phyloP scores from a whole-genome alignment of 129 eudicot species.

The carrot (Daucus carota) region DNA sequence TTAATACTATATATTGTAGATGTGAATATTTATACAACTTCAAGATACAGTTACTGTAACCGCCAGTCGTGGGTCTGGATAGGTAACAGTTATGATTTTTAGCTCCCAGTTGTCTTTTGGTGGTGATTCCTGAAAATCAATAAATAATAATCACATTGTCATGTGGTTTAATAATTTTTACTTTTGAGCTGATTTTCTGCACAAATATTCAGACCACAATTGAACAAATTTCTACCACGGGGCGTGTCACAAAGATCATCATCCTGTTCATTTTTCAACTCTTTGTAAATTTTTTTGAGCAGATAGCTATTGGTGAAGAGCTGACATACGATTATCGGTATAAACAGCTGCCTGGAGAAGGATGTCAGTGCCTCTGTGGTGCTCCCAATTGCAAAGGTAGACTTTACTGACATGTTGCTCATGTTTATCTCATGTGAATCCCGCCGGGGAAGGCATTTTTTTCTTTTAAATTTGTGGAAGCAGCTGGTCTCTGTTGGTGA shows the following conservation, averaged over 20 bases:
- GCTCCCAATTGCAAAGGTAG: slow-evolving; percentile 71
- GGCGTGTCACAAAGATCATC: background rate
- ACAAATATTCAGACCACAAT: background rate
- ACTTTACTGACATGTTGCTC: slow-evolving; percentile 26
- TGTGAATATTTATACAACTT: background rate
- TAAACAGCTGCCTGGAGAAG: slow-evolving; percentile 53
- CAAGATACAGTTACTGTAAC: background rate
- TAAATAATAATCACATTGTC: background rate
- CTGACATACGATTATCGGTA: slow-evolving; percentile 61
- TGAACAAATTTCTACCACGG: background rate
- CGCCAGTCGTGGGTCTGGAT: background rate
- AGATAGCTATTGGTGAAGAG: slow-evolving; percentile 78
- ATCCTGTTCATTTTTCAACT: background rate
- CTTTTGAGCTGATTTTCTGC: background rate
- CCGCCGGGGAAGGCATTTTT: background rate
- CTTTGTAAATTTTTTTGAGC: slow-evolving; percentile 6
- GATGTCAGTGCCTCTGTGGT: slow-evolving; percentile 67
- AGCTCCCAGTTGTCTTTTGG: background rate
- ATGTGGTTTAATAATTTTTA: background rate
- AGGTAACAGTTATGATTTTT: background rate
- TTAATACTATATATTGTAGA: background rate
- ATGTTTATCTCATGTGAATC: background rate
- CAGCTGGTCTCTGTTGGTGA: background rate
- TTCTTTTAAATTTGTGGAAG: background rate
- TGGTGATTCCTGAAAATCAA: background rate